Conservation (phyloP, 2,329 filamentous ascomycete genomes). For the Cadophora gregata region DNA sequence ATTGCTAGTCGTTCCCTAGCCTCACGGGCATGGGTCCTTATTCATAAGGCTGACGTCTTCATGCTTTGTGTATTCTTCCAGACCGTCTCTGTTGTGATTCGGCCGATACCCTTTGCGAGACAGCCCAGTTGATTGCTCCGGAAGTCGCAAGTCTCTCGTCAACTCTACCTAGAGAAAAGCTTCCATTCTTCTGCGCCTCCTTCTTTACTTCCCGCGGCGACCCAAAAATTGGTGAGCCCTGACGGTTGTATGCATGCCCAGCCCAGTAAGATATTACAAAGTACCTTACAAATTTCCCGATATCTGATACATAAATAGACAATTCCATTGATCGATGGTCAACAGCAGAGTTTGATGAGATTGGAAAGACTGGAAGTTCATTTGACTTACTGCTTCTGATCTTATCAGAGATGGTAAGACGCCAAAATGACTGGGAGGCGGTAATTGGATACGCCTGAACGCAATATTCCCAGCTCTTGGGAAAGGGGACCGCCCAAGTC, state of each 20-base stretch:
- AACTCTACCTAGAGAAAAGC: conserved; percentile 4
- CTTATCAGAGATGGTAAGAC: conserved; percentile 12
- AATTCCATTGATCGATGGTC: not conserved
- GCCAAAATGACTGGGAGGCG: not conserved
- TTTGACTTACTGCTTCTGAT: not conserved
- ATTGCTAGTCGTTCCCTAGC: not conserved
- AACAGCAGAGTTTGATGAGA: not conserved
- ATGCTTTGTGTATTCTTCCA: not conserved
- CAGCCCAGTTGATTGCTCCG: not conserved
- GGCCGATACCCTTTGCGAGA: not conserved
- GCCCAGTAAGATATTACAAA: conserved; percentile 23
- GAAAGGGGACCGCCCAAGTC: not conserved
- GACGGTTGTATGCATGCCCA: conserved; percentile 14
- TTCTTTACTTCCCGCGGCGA: conserved; percentile 10
- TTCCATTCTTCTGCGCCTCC: conserved; percentile 2
- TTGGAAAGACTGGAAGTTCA: not conserved
- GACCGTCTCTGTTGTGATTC: not conserved
- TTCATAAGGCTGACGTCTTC: conserved; percentile 28
- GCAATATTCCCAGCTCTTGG: conserved; percentile 10
- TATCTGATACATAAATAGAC: conserved; percentile 25
- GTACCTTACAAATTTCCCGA: conserved; percentile 26
- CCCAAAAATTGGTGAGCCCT: conserved; percentile 6
- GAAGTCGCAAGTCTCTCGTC: not conserved
- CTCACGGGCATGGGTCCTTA: conserved; percentile 8
- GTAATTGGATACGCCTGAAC: conserved; percentile 15